phyloP scores from a whole-genome alignment of 2,329 filamentous ascomycete genomes.

The Graphilbum sp. region DNA sequence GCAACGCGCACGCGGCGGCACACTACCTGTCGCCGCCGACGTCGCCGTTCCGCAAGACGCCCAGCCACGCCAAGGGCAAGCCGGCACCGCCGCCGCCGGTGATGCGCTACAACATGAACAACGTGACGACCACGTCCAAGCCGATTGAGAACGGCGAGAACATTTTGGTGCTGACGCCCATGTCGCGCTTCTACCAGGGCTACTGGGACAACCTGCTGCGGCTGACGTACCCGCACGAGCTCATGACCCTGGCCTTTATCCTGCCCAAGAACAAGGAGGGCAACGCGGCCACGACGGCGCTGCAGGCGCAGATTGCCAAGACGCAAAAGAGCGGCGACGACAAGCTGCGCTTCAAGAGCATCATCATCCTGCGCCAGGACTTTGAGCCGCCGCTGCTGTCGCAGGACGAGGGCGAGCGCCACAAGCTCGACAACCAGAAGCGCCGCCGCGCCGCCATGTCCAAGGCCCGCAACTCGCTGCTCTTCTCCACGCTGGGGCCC shows the following conservation, averaged over 20 bases:
- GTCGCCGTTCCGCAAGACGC: slow-evolving; percentile 51
- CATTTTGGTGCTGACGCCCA: slow-evolving; percentile 79
- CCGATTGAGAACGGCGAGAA: slow-evolving; percentile 69
- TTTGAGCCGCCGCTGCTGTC: slow-evolving; percentile 68
- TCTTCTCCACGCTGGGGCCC: slow-evolving; percentile 89
- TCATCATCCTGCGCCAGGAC: slow-evolving; percentile 91
- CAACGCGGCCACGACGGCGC: slow-evolving; percentile 63
- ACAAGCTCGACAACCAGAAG: slow-evolving; percentile 87
- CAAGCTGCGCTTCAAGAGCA: slow-evolving; percentile 72
- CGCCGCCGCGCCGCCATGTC: slow-evolving; percentile 76
- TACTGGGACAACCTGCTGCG: slow-evolving; percentile 91
- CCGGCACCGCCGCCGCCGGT: slow-evolving; percentile 54
- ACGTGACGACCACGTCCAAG: slow-evolving; percentile 65
- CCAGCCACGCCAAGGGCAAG: slow-evolving; percentile 36
- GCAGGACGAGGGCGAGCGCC: slow-evolving; percentile 75
- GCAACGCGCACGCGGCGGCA: slow-evolving; percentile 36
- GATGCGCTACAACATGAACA: slow-evolving; percentile 86
- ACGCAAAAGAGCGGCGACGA: slow-evolving; percentile 66
- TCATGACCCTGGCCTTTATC: slow-evolving; percentile 92
- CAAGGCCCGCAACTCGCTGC: slow-evolving; percentile 78
- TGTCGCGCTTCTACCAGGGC: slow-evolving; percentile 80
- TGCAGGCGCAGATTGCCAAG: slow-evolving; percentile 73
- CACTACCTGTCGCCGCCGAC: slow-evolving; percentile 60
- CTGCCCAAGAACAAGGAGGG: slow-evolving; percentile 87
- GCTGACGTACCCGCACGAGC: slow-evolving; percentile 77